A percentile compares a stretch with the other conserved stretches of the same genome.
These are phyloP conservation scores for Yamadazyma insecticola DNA, from an alignment of 805 yeast species.

Conservation along the genomic window DNA sequence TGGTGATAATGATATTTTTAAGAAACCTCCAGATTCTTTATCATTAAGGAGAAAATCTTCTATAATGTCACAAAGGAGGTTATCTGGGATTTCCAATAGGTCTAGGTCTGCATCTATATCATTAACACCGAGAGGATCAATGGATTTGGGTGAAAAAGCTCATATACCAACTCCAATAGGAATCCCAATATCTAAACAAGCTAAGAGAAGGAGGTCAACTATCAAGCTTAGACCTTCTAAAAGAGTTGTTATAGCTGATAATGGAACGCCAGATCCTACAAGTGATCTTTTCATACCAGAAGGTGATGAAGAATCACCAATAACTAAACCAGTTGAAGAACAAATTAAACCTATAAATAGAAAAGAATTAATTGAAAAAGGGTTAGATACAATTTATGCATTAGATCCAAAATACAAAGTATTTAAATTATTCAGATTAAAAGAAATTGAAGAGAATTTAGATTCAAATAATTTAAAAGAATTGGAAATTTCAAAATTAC, in stretches of 20 bases:
- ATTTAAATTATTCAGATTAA: slow-evolving; percentile 22
- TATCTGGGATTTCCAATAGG: slow-evolving; percentile 30
- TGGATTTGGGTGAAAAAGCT: slow-evolving; percentile 3
- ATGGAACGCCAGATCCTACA: slow-evolving; percentile 7
- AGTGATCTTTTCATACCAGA: not conserved
- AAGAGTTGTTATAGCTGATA: slow-evolving; percentile 12
- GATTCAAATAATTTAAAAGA: slow-evolving; percentile 3
- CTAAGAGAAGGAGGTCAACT: slow-evolving; percentile 27
- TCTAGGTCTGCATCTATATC: slow-evolving; percentile 20
- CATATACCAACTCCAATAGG: slow-evolving; percentile 31
- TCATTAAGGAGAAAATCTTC: slow-evolving; percentile 30
- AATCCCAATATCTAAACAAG: slow-evolving; percentile 31
- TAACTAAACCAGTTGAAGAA: slow-evolving; percentile 1
- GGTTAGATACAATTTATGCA: slow-evolving; percentile 20
- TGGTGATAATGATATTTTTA: slow-evolving; percentile 28
- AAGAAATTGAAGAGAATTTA: slow-evolving; percentile 1
- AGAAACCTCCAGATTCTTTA: slow-evolving; percentile 17
- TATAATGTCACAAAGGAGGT: slow-evolving; percentile 26
- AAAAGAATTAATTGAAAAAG: slow-evolving; percentile 1
- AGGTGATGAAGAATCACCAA: too few species aligned
- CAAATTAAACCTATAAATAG: slow-evolving; percentile 1
- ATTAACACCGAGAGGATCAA: slow-evolving; percentile 12
- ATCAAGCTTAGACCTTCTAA: slow-evolving; percentile 9
- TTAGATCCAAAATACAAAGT: slow-evolving; percentile 24
- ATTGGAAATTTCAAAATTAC: too few species aligned